A percentile compares a stretch with the other conserved stretches of the same genome.
These are phyloP conservation scores for Phaeosphaeria sp. DNA, from an alignment of 2,329 filamentous ascomycete genomes.

Conservation along the genomic window DNA sequence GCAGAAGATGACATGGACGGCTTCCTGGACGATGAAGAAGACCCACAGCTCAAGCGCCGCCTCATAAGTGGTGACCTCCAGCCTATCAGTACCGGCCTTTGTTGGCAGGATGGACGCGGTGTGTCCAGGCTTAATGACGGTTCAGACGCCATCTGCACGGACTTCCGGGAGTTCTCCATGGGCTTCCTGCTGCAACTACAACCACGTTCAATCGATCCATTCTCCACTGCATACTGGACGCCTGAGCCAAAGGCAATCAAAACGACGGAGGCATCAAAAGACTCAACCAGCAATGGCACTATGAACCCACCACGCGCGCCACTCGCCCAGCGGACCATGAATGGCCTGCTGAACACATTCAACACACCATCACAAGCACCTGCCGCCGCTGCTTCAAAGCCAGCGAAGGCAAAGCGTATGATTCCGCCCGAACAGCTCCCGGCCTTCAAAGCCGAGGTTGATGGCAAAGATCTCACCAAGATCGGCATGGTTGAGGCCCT, in stretches of 20 bases:
- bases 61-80: slow-evolving; percentile 71
- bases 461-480: slow-evolving; percentile 76
- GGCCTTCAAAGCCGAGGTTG: slow-evolving; percentile 74
- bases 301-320: slow-evolving; percentile 54
- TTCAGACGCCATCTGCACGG: slow-evolving; percentile 54
- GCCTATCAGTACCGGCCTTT: slow-evolving; percentile 79
- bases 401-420: slow-evolving; percentile 51
- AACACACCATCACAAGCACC: slow-evolving; percentile 26
- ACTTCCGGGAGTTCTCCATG: slow-evolving; percentile 70
- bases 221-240: slow-evolving; percentile 81
- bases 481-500: slow-evolving; percentile 76
- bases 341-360: slow-evolving; percentile 41
- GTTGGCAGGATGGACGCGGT: slow-evolving; percentile 71
- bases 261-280: slow-evolving; percentile 18
- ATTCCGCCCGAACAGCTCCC: slow-evolving; percentile 67
- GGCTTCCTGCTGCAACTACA: slow-evolving; percentile 70
- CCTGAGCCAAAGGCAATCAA: slow-evolving; percentile 31
- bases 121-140: slow-evolving; percentile 55
- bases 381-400: slow-evolving; percentile 33
- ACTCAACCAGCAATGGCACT: slow-evolving; percentile 20
- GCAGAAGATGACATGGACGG: slow-evolving; percentile 88
- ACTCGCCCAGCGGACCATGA: slow-evolving; percentile 48
- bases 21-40: slow-evolving; percentile 85
- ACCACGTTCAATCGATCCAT: slow-evolving; percentile 77
- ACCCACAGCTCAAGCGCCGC: slow-evolving; percentile 63